Conservation (phyloP, 2,329 filamentous ascomycete species). For the Penicillium thymicola region DNA sequence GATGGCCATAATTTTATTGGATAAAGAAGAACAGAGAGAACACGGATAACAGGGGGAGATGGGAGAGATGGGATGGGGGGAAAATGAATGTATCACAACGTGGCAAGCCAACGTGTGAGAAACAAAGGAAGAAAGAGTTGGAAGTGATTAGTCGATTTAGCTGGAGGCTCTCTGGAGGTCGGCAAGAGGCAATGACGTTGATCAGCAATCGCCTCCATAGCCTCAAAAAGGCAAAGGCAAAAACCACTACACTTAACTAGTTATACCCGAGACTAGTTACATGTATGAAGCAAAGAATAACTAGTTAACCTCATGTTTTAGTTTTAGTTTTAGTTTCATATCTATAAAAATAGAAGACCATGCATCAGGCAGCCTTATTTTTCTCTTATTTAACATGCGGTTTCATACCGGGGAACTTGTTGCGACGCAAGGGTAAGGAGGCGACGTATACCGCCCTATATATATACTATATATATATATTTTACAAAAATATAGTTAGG, state of each 20-base stretch:
- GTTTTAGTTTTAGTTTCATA: background rate
- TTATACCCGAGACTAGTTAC: background rate
- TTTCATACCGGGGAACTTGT: background rate
- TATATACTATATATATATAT: background rate
- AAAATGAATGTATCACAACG: background rate
- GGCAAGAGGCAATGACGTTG: slow-evolving; percentile 6
- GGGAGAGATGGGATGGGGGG: background rate
- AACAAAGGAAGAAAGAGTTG: background rate
- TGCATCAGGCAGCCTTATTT: background rate
- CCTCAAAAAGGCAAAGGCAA: background rate
- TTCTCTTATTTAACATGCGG: background rate
- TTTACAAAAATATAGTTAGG: background rate
- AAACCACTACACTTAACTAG: background rate
- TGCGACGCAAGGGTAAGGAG: background rate
- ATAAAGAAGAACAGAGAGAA: background rate
- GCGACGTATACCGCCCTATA: background rate
- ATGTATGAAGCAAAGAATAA: background rate
- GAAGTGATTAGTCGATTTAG: background rate
- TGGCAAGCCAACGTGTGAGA: background rate
- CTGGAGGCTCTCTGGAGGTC: background rate
- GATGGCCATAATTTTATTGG: background rate
- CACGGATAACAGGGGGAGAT: background rate
- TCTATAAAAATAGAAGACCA: background rate
- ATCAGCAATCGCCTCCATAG: slow-evolving; percentile 6
- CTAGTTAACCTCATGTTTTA: background rate